A percentile compares a stretch with the other conserved stretches of the same genome.
Conservation (phyloP, 2,329 filamentous ascomycete species). For the Ophiostoma tasmaniense region DNA sequence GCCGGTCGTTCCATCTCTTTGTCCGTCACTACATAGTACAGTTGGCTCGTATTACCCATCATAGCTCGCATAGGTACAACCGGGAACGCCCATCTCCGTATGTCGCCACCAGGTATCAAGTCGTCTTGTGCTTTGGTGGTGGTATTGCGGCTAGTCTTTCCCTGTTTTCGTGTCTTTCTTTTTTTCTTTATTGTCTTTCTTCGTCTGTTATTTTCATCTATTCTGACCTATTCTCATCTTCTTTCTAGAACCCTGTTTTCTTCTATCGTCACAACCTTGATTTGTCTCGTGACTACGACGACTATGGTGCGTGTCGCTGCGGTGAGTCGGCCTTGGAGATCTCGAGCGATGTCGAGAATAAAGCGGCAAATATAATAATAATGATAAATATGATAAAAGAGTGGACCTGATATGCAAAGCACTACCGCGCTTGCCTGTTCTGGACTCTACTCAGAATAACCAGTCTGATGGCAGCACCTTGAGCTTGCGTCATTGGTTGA, state of each 20-base stretch:
- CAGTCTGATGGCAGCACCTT: not conserved
- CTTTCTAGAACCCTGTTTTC: not conserved
- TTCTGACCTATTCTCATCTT: not conserved
- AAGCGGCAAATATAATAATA: not conserved
- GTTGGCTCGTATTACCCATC: not conserved
- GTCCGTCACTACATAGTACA: not conserved
- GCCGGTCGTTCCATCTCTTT: not conserved
- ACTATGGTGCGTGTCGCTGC: not conserved
- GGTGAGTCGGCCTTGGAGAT: not conserved
- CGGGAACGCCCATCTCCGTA: not conserved
- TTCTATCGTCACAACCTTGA: not conserved
- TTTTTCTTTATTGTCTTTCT: not conserved
- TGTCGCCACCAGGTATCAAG: not conserved
- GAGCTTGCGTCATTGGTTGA: slow-evolving; percentile 17
- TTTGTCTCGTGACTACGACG: not conserved
- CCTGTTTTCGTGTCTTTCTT: not conserved
- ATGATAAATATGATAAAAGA: not conserved
- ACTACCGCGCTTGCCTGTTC: not conserved
- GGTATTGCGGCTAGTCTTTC: not conserved
- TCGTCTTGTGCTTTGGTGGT: not conserved
- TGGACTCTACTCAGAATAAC: not conserved
- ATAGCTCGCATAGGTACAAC: not conserved
- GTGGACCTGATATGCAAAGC: not conserved
- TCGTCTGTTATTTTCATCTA: not conserved
- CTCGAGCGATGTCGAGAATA: not conserved